Evolutionary conservation across 805 yeast species (phyloP).

Genomic region (Yarrowia deformans): DNA sequence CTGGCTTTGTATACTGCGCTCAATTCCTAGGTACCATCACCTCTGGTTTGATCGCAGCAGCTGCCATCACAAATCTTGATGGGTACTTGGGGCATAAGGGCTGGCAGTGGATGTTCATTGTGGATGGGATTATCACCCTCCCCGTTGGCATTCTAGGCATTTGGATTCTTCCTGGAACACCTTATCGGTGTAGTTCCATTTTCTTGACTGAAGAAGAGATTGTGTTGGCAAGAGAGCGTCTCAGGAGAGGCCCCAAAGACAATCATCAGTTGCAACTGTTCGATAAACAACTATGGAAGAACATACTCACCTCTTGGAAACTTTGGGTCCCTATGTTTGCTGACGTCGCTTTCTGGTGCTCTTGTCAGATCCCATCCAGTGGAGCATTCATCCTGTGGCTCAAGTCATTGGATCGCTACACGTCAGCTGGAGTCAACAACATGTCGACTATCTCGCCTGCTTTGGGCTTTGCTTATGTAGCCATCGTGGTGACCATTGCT

Average conservation of each 20-base stretch:
- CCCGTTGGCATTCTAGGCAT: neutral
- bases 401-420: neutral
- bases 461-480: slow-evolving; percentile 2
- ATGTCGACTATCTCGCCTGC: neutral
- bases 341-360: neutral
- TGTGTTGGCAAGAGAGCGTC: neutral
- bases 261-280: neutral
- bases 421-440: neutral
- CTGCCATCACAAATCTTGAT: neutral
- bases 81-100: neutral
- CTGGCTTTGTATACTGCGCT: slow-evolving; percentile 1
- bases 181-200: neutral
- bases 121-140: neutral
- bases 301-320: neutral
- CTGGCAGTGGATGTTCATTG: neutral
- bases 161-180: slow-evolving; percentile 3
- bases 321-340: neutral
- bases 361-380: neutral
- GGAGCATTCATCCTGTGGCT: neutral
- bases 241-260: neutral
- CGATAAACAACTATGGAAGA: neutral
- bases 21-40: neutral
- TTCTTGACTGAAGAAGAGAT: neutral
- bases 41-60: neutral
- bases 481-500: neutral